Conservation (phyloP, 371 early-diverging fungal species). For the Mortierella sp. region DNA sequence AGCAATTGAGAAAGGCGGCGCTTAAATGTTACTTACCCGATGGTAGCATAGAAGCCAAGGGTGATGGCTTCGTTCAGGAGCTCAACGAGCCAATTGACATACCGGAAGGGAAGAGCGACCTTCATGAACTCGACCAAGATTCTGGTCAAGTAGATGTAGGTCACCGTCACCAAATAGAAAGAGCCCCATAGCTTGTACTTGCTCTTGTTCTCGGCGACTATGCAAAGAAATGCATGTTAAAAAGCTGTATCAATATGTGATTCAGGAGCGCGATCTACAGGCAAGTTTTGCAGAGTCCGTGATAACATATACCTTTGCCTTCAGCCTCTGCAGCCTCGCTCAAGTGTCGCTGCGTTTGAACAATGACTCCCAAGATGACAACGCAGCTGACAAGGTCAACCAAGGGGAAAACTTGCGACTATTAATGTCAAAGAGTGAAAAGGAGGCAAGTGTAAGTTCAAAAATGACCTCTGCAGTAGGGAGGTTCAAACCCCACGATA, state of each 20-base stretch:
- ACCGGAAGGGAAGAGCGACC: conserved; percentile 66
- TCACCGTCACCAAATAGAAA: conserved; percentile 70
- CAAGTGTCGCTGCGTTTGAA: conserved; percentile 68
- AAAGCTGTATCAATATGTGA: background rate
- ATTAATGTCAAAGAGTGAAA: background rate
- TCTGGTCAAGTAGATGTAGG: conserved; percentile 69
- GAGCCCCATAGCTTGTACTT: conserved; percentile 73
- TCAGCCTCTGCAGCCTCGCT: conserved; percentile 63
- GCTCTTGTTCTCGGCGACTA: conserved; percentile 64
- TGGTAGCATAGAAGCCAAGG: conserved; percentile 64
- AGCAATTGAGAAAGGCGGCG: no score
- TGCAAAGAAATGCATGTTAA: no score
- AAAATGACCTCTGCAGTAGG: background rate
- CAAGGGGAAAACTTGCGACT: conserved; percentile 66
- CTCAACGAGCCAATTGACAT: conserved; percentile 70
- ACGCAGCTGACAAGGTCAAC: conserved; percentile 67
- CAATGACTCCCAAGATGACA: conserved; percentile 67
- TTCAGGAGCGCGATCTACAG: background rate
- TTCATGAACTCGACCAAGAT: conserved; percentile 66
- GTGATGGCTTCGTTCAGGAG: conserved; percentile 66
- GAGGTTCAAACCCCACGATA: no score
- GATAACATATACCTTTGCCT: conserved; percentile 62
- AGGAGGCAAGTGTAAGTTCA: background rate
- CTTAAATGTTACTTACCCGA: conserved; percentile 56
- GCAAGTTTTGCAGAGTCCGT: background rate